Evolutionary conservation across 768 basidiomycete species (phyloP), one percentile per base, ranked within the genome.

Genomic region (Lyophyllum semitale): DNA sequence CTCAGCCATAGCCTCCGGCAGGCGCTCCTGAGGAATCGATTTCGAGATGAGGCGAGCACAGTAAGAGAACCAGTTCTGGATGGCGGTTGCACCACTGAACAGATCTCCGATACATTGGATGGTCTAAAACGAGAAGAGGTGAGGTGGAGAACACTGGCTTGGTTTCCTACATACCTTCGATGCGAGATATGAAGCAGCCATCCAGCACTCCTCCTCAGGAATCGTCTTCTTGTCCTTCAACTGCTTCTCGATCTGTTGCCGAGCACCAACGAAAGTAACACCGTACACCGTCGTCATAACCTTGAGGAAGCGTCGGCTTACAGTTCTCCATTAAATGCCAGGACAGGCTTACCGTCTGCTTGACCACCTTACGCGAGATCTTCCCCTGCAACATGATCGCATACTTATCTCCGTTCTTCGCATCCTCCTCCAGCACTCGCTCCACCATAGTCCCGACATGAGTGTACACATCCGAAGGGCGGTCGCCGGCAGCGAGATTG

Each of bases 201-300:
- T 48, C 87, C 90, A 98, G 57, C 84, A 82, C n/a, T 84, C 77
- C 61, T 95, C 90, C 22, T 81, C 71, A 2, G 83, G 79, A 25
- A 96, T 77, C 56, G 90, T 88, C 23, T 84, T 82, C 52, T 87
- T 77, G 52, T 91, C 91, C 61, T 79, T 82, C 35, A 99, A 73
- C 73, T 98, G 95, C 64, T 73, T 89, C 71, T 94, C 91, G 51
- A 98, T 97, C 73, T 98, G 97, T 8, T 93, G 92, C 40, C 93
- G 84, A 20, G 97, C 97, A 32, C 97, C 97, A 51, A 98, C 75
- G 72, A 87, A 95, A 0, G 97, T 99, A 15, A 99, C 95, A 20
- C 97, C 96, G 67, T 98, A 98, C 30, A 98, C 96, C 2, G 96
- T 98, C 0, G 96, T 99, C 97, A 99, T 99, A 60, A 98, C 93